phyloP scores from a whole-genome alignment of 192 early-diverging fungal genomes.

The Linderina pennispora region DNA sequence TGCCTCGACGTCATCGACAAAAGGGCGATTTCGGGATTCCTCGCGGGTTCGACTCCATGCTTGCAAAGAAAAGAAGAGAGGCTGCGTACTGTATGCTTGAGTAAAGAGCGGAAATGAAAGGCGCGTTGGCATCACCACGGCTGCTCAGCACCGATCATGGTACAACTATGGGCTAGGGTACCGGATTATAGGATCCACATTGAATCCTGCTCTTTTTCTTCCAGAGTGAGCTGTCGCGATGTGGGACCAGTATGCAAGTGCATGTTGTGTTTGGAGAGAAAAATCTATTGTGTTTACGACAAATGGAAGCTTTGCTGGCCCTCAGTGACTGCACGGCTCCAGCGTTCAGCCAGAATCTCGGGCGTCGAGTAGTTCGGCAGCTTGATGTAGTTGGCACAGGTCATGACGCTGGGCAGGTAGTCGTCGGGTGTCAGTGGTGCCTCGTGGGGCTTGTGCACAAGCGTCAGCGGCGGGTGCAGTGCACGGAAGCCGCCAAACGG shows the following conservation, averaged over 20 bases:
- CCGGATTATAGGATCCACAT: too few relatives aligned
- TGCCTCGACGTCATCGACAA: slow-evolving; percentile 89
- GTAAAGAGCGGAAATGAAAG: too few relatives aligned
- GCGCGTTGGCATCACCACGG: too few relatives aligned
- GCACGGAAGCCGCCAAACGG: slow-evolving; percentile 87
- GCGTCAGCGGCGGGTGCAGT: slow-evolving; percentile 75
- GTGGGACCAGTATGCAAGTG: too few relatives aligned
- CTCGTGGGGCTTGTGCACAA: slow-evolving; percentile 74
- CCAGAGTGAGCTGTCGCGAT: too few relatives aligned
- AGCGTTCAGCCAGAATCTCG: slow-evolving; percentile 56
- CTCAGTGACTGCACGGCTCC: slow-evolving; percentile 70
- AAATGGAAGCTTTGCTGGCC: slow-evolving; percentile 77
- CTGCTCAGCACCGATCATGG: too few relatives aligned
- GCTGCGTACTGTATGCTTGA: too few relatives aligned
- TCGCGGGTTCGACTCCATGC: slow-evolving; percentile 74
- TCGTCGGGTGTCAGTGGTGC: slow-evolving; percentile 62
- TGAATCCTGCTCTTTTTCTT: too few relatives aligned
- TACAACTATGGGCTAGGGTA: too few relatives aligned
- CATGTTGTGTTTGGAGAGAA: not conserved
- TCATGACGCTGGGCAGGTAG: slow-evolving; percentile 93
- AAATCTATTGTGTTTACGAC: slow-evolving; percentile 30
- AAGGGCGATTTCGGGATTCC: slow-evolving; percentile 93
- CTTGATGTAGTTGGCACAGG: slow-evolving; percentile 92
- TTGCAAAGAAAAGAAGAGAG: not conserved
- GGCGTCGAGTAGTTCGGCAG: slow-evolving; percentile 75